These are phyloP conservation scores for Boletus tomentosulus DNA, from an alignment of 768 basidiomycete species.

Conservation along the genomic window DNA sequence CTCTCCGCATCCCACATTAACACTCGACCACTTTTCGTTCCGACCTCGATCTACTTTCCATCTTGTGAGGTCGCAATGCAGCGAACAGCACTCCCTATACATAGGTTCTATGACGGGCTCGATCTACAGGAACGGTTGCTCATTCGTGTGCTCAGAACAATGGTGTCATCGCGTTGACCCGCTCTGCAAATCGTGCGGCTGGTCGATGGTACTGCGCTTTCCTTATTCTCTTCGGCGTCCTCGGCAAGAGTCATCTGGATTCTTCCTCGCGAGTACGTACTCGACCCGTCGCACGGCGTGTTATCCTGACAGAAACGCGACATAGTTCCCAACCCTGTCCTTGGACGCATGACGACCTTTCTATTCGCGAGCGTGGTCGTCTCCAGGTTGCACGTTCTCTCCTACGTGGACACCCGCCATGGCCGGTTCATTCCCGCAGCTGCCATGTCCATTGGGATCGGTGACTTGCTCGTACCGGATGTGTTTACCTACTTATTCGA, in stretches of 20 bases:
- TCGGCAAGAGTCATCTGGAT: slow-evolving; percentile 75
- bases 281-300: background rate
- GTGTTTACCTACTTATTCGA: slow-evolving; percentile 72
- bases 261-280: slow-evolving; percentile 68
- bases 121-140: background rate
- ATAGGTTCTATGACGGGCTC: no score
- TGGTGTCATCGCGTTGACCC: slow-evolving; percentile 78
- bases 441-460: slow-evolving; percentile 65
- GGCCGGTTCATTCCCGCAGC: slow-evolving; percentile 70
- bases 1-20: no score
- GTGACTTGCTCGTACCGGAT: slow-evolving; percentile 60
- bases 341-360: slow-evolving; percentile 86
- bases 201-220: slow-evolving; percentile 78
- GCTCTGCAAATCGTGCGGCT: slow-evolving; percentile 76
- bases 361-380: slow-evolving; percentile 72
- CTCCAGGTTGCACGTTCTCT: slow-evolving; percentile 68
- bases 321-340: slow-evolving; percentile 69
- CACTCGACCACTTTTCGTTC: no score
- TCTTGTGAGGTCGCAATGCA: no score
- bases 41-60: no score
- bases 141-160: slow-evolving; percentile 50
- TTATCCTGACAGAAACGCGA: background rate
- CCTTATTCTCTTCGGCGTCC: slow-evolving; percentile 73
- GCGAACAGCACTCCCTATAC: no score
- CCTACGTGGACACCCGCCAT: slow-evolving; percentile 50